A percentile compares a stretch with the other conserved stretches of the same genome.
Evolutionary conservation across 2,329 filamentous ascomycete genomes (phyloP).

Genomic region (Fusarium siculi): DNA sequence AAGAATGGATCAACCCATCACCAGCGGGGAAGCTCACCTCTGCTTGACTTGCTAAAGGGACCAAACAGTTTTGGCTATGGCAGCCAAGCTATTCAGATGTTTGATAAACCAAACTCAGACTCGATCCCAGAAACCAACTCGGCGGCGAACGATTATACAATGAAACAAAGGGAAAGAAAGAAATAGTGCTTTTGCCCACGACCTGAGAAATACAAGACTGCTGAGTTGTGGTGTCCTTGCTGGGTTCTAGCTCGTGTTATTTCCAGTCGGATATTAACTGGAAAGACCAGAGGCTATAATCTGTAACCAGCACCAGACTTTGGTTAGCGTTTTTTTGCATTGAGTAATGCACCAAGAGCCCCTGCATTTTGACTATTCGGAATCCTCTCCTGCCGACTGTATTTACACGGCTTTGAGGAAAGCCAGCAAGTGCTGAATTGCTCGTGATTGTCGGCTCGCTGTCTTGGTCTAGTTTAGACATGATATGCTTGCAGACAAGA

Average conservation of each 20-base stretch:
- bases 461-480: neutral
- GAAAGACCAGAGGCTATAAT: neutral
- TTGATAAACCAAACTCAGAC: neutral
- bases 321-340: neutral
- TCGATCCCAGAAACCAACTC: neutral
- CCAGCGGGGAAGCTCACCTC: neutral
- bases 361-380: neutral
- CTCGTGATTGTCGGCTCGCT: neutral
- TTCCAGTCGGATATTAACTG: neutral
- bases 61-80: neutral
- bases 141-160: slow-evolving; percentile 11
- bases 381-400: neutral
- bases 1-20: neutral
- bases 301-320: neutral
- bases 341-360: neutral
- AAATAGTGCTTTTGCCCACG: neutral
- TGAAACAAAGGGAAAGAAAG: neutral
- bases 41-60: neutral
- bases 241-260: neutral
- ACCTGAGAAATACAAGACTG: neutral
- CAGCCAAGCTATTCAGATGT: neutral
- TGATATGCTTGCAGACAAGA: neutral
- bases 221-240: neutral
- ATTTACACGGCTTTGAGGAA: neutral
- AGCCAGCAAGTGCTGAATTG: slow-evolving; percentile 16